Evolutionary conservation across 2,329 filamentous ascomycete genomes (phyloP).

Genomic region (Colletotrichum sp.): DNA sequence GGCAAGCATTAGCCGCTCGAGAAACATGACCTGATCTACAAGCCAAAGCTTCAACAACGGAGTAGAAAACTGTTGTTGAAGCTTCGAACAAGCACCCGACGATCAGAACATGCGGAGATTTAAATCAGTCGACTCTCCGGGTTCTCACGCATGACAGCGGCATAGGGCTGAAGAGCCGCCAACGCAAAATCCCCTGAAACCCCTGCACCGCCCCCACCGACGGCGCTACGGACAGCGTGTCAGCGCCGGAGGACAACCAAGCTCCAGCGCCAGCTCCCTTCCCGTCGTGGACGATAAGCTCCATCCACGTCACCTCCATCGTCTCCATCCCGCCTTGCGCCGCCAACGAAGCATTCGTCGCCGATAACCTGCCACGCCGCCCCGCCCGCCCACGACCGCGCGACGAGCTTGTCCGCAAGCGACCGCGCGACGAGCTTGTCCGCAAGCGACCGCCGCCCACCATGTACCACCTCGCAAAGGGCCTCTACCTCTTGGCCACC

Average conservation of each 20-base stretch:
- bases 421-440: background rate
- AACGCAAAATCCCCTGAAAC: constrained; percentile 1
- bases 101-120: background rate
- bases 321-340: constrained; percentile 12
- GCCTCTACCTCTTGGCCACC: constrained; percentile 91
- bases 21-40: background rate
- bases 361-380: background rate
- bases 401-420: background rate
- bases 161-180: constrained; percentile 14
- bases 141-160: background rate
- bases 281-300: background rate
- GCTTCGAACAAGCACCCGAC: background rate
- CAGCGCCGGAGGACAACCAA: background rate
- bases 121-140: background rate
- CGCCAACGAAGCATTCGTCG: background rate
- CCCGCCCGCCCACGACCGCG: background rate
- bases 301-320: constrained; percentile 4
- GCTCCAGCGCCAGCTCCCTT: background rate
- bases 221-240: constrained; percentile 7
- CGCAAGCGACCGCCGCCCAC: background rate
- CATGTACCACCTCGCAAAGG: constrained; percentile 97
- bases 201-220: constrained; percentile 7
- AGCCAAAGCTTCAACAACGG: background rate
- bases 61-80: background rate
- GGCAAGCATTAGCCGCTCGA: background rate